These are phyloP conservation scores for Pythium volutum DNA, from an alignment of 352 stramenopile species.

Conservation along the genomic window DNA sequence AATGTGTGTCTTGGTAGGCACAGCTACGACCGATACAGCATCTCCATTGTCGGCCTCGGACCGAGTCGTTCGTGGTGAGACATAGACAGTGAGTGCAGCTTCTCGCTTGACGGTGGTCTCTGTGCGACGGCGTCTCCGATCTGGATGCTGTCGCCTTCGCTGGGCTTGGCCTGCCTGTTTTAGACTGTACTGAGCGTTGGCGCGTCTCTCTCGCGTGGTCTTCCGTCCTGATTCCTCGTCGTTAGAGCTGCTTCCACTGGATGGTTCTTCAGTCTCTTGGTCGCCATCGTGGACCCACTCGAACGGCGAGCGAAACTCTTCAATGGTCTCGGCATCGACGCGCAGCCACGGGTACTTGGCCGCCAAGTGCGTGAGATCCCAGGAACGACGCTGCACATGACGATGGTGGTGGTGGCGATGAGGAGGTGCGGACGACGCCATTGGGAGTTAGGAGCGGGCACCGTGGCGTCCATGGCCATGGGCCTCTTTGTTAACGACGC, in stretches of 20 bases:
- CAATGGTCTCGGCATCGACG: conserved; percentile 54
- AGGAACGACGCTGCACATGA: conserved; percentile 14
- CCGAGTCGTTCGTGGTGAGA: not conserved
- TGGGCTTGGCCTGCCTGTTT: not conserved
- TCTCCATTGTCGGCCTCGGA: conserved; percentile 8
- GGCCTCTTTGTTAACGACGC: conserved; percentile 5
- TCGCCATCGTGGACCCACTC: conserved; percentile 31
- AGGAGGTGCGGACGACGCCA: not conserved
- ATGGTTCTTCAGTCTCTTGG: not conserved
- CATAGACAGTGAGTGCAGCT: not conserved
- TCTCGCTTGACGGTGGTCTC: not conserved
- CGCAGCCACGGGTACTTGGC: conserved; percentile 79
- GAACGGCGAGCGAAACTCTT: conserved; percentile 67
- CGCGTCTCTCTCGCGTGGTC: not conserved
- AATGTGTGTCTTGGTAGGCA: too few species aligned
- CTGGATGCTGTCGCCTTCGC: not conserved
- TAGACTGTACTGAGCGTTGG: conserved; percentile 4
- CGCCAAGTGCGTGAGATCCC: conserved; percentile 55
- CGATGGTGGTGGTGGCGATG: not conserved
- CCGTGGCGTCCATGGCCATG: not conserved
- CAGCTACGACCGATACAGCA: too few species aligned
- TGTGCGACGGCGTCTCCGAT: not conserved
- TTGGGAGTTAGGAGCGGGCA: too few species aligned
- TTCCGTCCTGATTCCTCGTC: not conserved
- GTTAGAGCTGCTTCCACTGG: not conserved